phyloP scores from a whole-genome alignment of 352 stramenopile genomes.

The Pythium pyrilobum region DNA sequence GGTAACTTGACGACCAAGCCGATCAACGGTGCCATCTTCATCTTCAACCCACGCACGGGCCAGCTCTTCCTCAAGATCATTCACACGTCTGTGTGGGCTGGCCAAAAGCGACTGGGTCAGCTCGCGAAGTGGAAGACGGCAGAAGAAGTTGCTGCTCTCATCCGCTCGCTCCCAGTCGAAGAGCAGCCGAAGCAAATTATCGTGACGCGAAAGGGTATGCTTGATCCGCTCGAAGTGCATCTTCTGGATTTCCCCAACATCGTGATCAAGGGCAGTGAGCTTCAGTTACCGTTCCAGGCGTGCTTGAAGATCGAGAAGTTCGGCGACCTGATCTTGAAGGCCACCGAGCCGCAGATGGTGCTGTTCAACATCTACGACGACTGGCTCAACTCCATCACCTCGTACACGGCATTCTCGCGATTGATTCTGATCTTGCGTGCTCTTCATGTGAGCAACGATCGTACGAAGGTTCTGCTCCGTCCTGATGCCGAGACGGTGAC shows the following conservation, averaged over 20 bases:
- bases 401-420: constrained; percentile 99
- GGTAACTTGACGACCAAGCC: constrained; percentile 99
- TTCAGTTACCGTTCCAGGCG: constrained; percentile 99
- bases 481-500: constrained; percentile 99
- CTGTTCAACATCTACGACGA: constrained; percentile 99
- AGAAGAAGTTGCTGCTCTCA: constrained; percentile 99
- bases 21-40: constrained; percentile 99
- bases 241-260: constrained; percentile 99
- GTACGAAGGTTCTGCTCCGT: constrained; percentile 95
- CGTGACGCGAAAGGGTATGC: constrained; percentile 99
- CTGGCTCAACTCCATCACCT: constrained; percentile 99
- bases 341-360: constrained; percentile 99
- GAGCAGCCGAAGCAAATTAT: constrained; percentile 99
- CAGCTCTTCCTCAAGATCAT: constrained; percentile 99
- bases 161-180: constrained; percentile 98
- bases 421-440: constrained; percentile 99
- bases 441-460: constrained; percentile 96
- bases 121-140: constrained; percentile 99
- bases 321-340: constrained; percentile 98
- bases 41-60: constrained; percentile 99
- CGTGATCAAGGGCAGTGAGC: constrained; percentile 98
- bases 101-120: constrained; percentile 98
- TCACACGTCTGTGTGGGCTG: constrained; percentile 99
- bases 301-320: constrained; percentile 99
- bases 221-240: constrained; percentile 99